A percentile compares a stretch with the other conserved stretches of the same genome.
Conservation (phyloP, 345 rosid species). For the Salix dunnii region DNA sequence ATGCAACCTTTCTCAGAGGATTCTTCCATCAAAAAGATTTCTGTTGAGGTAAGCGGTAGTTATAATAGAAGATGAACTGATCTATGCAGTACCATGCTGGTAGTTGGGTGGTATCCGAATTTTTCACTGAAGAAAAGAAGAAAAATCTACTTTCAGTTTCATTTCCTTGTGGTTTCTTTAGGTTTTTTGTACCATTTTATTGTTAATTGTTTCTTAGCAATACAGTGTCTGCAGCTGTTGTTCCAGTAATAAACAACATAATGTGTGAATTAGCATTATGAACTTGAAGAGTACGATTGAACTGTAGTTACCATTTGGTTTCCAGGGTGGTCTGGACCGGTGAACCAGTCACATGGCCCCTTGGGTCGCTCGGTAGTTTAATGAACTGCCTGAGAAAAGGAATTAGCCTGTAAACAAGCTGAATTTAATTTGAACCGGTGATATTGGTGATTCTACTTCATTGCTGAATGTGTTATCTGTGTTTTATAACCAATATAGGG, state of each 20-base stretch:
- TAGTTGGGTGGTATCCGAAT: neutral
- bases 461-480: neutral
- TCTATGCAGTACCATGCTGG: neutral
- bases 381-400: neutral
- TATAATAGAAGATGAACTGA: neutral
- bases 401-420: neutral
- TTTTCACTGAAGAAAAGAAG: neutral
- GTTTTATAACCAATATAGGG: neutral
- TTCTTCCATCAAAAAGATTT: constrained; percentile 70
- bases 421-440: neutral
- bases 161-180: neutral
- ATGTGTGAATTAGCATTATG: neutral
- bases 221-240: neutral
- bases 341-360: neutral
- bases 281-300: neutral
- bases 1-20: constrained; percentile 87
- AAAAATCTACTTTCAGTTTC: neutral
- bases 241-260: neutral
- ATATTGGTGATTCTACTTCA: neutral
- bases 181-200: neutral
- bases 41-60: constrained; percentile 51
- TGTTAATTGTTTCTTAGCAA: neutral
- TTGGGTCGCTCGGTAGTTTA: neutral
- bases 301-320: neutral
- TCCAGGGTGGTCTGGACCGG: neutral